Base-by-base conservation (phyloP, 352 stramenopile genomes). In the Globisporangium lucens region DNA sequence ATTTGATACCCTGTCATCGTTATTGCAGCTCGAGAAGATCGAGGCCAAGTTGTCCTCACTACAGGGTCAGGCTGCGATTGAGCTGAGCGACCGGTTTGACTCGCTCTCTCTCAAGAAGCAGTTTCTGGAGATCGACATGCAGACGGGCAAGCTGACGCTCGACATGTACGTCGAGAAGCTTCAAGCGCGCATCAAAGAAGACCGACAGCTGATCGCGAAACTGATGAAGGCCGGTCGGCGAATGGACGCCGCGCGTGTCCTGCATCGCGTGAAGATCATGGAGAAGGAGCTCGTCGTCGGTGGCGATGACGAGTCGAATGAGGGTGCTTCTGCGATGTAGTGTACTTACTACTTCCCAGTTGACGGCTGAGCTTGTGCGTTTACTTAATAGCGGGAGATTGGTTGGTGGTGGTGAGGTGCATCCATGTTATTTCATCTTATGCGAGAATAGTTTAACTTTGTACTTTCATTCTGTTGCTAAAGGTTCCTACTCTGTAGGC, bases 101-200 rank as follows among this genome's bases (percentile, higher is more conserved):
- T 88, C 83, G 47, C 70, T 94, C 3, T 72, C 75, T 13, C 62
- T 93, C 33, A 94, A 94, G 64, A 92, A 89, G 62, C 87, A 94
- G 69, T 66, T 93, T 22, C 67, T 94, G 20, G 87, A 94, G 63
- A 92, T 93, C 53, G 84, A 91, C 7, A 94, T 94, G 80, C 75
- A 94, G 60, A 89, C 83, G 1, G 87, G 83, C 10, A 93, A 88
- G 60, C 60, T 94, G 47, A 94, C 83, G 36, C 66, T 92, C 20
- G 78, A 90, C 13, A 80, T 83, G 76, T 94, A 94, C 62, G 68
- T 89, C 13, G 75, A 75, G 43, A 70, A 73, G 22, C 73, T 94
- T 5, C 68, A 83, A 46, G 60, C 52, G 15, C 75, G 80, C 9
- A 90, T 94, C 17, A 61, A 65, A 33, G 77, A 69, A 2, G 87